phyloP scores from a whole-genome alignment of 495 filamentous ascomycete species.

The Evernia prunastri region DNA sequence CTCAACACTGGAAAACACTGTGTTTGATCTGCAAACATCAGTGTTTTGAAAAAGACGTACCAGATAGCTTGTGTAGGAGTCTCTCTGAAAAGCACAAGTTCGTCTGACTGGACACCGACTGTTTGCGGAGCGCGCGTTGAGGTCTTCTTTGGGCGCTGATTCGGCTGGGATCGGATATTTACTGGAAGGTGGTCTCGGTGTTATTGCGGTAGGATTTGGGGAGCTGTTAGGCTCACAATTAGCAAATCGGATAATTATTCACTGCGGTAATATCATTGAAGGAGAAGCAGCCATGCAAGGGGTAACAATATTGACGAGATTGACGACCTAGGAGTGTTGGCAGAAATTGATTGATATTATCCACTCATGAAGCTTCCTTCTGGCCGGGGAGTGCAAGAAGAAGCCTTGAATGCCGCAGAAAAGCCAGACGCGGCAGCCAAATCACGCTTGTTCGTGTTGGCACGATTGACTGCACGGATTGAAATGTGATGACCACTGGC shows the following conservation, averaged over 20 bases:
- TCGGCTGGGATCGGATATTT: background rate
- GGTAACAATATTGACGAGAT: background rate
- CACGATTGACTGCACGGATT: background rate
- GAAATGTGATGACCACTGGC: conserved; percentile 7
- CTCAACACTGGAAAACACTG: background rate
- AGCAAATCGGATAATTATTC: background rate
- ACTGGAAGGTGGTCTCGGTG: background rate
- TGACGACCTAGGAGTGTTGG: background rate
- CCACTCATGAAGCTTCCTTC: background rate
- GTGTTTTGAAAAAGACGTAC: background rate
- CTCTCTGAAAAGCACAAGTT: background rate
- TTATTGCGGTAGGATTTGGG: background rate
- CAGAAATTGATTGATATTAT: background rate
- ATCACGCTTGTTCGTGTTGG: background rate
- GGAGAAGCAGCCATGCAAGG: background rate
- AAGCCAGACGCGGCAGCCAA: background rate
- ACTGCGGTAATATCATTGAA: background rate
- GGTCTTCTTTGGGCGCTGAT: background rate
- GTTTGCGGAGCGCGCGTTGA: background rate
- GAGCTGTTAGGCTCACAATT: background rate
- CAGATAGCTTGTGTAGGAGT: background rate
- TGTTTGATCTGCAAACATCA: background rate
- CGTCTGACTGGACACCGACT: background rate
- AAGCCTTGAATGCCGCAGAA: background rate
- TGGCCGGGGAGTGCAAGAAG: background rate